phyloP scores from a whole-genome alignment of 139 green algal species.

The Eudorina sp. region DNA sequence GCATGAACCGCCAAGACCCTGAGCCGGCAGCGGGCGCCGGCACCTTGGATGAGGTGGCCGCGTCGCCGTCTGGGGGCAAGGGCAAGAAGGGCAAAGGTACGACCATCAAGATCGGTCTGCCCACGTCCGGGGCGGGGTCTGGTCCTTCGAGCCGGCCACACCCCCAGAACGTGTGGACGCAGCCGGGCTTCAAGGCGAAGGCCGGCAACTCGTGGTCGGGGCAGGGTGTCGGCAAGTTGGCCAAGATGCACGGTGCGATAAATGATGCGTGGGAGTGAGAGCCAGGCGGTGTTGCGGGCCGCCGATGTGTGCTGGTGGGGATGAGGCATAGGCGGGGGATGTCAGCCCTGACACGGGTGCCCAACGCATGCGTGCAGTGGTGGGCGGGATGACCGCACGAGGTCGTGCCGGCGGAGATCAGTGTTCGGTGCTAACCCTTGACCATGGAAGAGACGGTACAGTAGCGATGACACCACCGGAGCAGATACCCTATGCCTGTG shows the following conservation, averaged over 20 bases:
- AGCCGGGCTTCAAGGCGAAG: conserved; percentile 17
- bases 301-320: too few relatives aligned
- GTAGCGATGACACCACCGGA: too few relatives aligned
- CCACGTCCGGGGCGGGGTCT: neutral
- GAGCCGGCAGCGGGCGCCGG: neutral
- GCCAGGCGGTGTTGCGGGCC: too few relatives aligned
- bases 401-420: too few relatives aligned
- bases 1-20: neutral
- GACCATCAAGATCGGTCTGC: conserved; percentile 41
- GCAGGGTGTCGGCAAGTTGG: conserved; percentile 39
- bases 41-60: neutral
- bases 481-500: too few relatives aligned
- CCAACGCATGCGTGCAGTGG: too few relatives aligned
- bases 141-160: neutral
- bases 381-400: too few relatives aligned
- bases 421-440: too few relatives aligned
- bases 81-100: conserved; percentile 50
- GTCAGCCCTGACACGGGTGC: too few relatives aligned
- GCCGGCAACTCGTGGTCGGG: conserved; percentile 39
- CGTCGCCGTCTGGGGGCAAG: neutral
- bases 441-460: too few relatives aligned
- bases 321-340: too few relatives aligned
- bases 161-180: conserved; percentile 49
- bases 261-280: conserved; percentile 53
- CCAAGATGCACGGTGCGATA: conserved; percentile 38